These are phyloP conservation scores for Podaxis sp. DNA, from an alignment of 768 basidiomycete genomes.

Conservation along the genomic window DNA sequence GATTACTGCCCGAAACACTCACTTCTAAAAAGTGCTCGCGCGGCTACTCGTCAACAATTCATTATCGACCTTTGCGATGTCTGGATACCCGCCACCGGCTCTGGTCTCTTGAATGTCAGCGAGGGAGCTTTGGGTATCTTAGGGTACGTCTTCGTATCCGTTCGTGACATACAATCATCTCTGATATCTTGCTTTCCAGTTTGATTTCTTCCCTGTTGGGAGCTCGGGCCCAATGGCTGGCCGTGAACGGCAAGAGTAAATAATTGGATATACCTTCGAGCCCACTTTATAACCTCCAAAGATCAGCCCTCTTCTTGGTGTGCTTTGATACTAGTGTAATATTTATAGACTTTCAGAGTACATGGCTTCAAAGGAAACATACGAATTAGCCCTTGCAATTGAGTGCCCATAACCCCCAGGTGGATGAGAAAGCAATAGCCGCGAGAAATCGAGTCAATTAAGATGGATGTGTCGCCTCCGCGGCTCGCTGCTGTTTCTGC, in stretches of 20 bases:
- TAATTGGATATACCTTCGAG: background rate
- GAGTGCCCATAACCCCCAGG: background rate
- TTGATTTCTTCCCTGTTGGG: conserved; percentile 72
- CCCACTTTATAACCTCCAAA: too few species aligned
- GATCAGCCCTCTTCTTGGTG: background rate
- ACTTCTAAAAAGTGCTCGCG: conserved; percentile 47
- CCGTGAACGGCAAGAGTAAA: conserved; percentile 43
- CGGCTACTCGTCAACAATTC: conserved; percentile 73
- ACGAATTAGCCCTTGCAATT: background rate
- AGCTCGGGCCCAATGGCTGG: conserved; percentile 61
- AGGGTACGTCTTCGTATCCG: conserved; percentile 51
- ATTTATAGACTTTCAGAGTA: conserved; percentile 1
- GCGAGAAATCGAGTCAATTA: background rate
- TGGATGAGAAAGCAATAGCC: background rate
- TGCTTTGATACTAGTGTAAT: conserved; percentile 1
- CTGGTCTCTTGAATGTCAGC: conserved; percentile 73
- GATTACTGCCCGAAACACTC: conserved; percentile 5
- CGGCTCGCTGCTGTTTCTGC: background rate
- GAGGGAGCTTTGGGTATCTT: conserved; percentile 85
- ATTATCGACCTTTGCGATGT: conserved; percentile 82
- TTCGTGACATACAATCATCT: background rate
- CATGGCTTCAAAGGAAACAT: conserved; percentile 10
- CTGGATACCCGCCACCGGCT: conserved; percentile 84
- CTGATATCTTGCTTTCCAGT: conserved; percentile 33
- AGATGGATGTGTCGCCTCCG: background rate